phyloP scores from a whole-genome alignment of 805 yeast species.

The Saccharomycopsis schoenii region DNA sequence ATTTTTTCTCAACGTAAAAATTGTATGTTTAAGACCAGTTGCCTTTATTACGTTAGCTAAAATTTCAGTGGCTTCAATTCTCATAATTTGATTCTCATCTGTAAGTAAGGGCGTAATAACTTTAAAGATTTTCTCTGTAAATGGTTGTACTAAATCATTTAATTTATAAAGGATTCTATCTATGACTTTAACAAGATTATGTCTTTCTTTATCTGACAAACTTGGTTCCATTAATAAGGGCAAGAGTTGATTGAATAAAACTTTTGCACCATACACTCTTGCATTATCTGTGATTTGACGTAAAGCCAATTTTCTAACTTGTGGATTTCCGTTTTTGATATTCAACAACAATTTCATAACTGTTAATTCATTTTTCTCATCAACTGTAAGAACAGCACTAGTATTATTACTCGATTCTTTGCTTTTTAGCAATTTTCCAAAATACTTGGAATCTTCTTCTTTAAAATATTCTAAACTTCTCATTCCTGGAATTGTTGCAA shows the following conservation, averaged over 20 bases:
- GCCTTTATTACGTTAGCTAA: slow-evolving; percentile 67
- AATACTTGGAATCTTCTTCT: slow-evolving; percentile 61
- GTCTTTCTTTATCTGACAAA: slow-evolving; percentile 75
- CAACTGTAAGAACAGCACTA: slow-evolving; percentile 31
- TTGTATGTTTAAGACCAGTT: slow-evolving; percentile 72
- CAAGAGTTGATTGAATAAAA: slow-evolving; percentile 58
- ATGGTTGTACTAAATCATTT: slow-evolving; percentile 60
- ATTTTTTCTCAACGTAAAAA: slow-evolving; percentile 72
- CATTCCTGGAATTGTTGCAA: slow-evolving; percentile 53
- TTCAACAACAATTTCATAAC: slow-evolving; percentile 55
- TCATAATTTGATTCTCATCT: slow-evolving; percentile 67
- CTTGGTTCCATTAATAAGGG: slow-evolving; percentile 66
- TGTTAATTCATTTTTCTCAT: slow-evolving; percentile 48
- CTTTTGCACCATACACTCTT: slow-evolving; percentile 54
- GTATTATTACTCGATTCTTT: slow-evolving; percentile 21
- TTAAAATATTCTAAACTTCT: slow-evolving; percentile 60
- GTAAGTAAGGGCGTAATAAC: slow-evolving; percentile 72
- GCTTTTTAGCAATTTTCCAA: slow-evolving; percentile 44
- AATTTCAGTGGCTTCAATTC: slow-evolving; percentile 73
- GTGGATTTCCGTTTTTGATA: slow-evolving; percentile 71
- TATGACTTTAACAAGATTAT: slow-evolving; percentile 65
- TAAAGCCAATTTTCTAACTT: slow-evolving; percentile 57
- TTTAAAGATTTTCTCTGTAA: slow-evolving; percentile 56
- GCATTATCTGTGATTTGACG: slow-evolving; percentile 59
- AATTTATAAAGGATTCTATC: slow-evolving; percentile 60